Conservation (phyloP, 192 early-diverging fungal species). For the Cetraspora pellucida region DNA sequence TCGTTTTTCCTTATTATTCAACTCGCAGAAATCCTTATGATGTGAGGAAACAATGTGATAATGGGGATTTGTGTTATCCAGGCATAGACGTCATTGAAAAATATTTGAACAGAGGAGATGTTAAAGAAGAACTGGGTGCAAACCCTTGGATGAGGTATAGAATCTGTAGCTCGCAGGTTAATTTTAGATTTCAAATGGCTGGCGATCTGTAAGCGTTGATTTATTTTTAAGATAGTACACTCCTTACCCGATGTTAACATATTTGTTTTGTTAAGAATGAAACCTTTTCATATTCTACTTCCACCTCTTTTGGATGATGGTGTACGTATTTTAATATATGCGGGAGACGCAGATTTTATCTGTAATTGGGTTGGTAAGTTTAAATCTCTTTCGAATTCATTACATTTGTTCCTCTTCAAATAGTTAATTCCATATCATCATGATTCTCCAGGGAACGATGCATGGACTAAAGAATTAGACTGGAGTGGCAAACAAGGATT, state of each 20-base stretch:
- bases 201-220: constrained; percentile 67
- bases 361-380: constrained; percentile 69
- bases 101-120: constrained; percentile 76
- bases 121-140: constrained; percentile 77
- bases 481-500: too few species aligned
- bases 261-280: constrained; percentile 63
- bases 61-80: constrained; percentile 83
- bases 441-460: constrained; percentile 73
- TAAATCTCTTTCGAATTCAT: too few species aligned
- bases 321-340: too few species aligned
- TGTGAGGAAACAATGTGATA: constrained; percentile 84
- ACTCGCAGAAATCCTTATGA: constrained; percentile 93
- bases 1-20: constrained; percentile 77
- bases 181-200: constrained; percentile 74
- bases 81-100: constrained; percentile 77
- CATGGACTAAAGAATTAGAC: constrained; percentile 76
- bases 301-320: too few species aligned
- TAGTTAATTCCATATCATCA: too few species aligned
- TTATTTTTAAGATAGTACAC: background rate
- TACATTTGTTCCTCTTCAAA: too few species aligned
- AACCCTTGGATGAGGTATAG: constrained; percentile 57
- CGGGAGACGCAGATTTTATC: constrained; percentile 83
- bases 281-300: constrained; percentile 49
- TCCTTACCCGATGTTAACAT: background rate
- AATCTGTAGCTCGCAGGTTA: constrained; percentile 83